A percentile compares a stretch with the other conserved stretches of the same genome.
These are phyloP conservation scores for Euphorbia lathyris DNA, from an alignment of 345 rosid species.

Conservation along the genomic window DNA sequence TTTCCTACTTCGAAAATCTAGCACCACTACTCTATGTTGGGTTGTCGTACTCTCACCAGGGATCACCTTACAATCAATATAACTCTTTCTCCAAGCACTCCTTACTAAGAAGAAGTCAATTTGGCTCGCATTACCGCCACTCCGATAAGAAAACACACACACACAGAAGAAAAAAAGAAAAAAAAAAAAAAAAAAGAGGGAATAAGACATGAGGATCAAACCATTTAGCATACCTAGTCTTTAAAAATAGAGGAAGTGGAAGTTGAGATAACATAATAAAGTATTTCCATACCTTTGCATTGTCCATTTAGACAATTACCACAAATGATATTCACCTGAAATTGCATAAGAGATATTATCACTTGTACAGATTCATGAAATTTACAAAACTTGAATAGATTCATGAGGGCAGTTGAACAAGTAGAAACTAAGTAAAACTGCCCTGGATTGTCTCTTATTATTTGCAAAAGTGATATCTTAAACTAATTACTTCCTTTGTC, in stretches of 20 bases:
- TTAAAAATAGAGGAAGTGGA: conserved; percentile 5
- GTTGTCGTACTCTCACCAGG: too few relatives aligned
- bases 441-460: neutral
- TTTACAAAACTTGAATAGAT: neutral
- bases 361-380: neutral
- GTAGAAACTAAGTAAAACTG: neutral
- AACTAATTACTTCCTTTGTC: neutral
- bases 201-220: neutral
- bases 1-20: too few relatives aligned
- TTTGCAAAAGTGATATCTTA: neutral
- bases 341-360: conserved; percentile 15
- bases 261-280: conserved; percentile 17
- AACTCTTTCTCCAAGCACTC: too few relatives aligned
- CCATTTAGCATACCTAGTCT: conserved; percentile 5
- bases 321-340: conserved; percentile 79
- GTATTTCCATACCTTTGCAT: conserved; percentile 65
- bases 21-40: too few relatives aligned
- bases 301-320: conserved; percentile 72
- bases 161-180: too few relatives aligned
- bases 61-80: too few relatives aligned
- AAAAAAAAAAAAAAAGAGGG: neutral
- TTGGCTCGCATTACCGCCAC: too few relatives aligned
- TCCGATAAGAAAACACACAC: too few relatives aligned
- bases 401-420: conserved; percentile 5
- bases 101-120: too few relatives aligned